Evolutionary conservation across 495 filamentous ascomycete genomes (phyloP).

Genomic region (Neurospora tetrasperma): DNA sequence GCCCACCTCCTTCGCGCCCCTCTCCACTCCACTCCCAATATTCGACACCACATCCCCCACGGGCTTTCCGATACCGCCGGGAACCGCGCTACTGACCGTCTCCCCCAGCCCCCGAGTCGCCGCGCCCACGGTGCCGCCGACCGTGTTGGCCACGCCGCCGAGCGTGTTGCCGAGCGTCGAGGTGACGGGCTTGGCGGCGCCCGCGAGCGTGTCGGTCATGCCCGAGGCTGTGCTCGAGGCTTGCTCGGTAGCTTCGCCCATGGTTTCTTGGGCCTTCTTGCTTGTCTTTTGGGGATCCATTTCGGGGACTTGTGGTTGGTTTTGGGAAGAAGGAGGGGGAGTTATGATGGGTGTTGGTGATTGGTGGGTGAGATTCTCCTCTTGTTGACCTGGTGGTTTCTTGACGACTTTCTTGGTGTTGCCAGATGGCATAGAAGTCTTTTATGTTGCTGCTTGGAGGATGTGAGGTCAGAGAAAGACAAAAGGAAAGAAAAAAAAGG

Average conservation of each 20-base stretch:
- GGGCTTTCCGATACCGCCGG: constrained; percentile 46
- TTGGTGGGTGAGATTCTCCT: background rate
- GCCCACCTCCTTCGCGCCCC: constrained; percentile 40
- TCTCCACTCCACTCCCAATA: constrained; percentile 44
- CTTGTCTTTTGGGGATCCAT: background rate
- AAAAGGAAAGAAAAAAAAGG: background rate
- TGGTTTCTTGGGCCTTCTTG: constrained; percentile 3
- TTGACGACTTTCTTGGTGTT: background rate
- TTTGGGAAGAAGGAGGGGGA: background rate
- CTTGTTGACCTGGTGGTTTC: background rate
- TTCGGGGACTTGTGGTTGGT: background rate
- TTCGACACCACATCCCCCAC: constrained; percentile 52
- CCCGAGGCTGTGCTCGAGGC: constrained; percentile 40
- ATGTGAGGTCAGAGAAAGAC: background rate
- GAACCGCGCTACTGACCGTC: constrained; percentile 48
- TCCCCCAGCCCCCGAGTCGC: constrained; percentile 50
- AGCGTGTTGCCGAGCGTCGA: constrained; percentile 41
- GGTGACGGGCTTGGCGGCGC: constrained; percentile 47
- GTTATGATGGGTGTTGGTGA: background rate
- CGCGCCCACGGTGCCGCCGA: constrained; percentile 55
- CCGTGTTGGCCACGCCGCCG: constrained; percentile 43
- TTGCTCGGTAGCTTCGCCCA: constrained; percentile 20
- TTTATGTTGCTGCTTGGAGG: background rate
- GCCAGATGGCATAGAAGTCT: background rate
- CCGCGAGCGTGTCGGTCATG: constrained; percentile 47